Base-by-base conservation (phyloP, 1,284 basidiomycete genomes). In the Cryptococcus sp. region DNA sequence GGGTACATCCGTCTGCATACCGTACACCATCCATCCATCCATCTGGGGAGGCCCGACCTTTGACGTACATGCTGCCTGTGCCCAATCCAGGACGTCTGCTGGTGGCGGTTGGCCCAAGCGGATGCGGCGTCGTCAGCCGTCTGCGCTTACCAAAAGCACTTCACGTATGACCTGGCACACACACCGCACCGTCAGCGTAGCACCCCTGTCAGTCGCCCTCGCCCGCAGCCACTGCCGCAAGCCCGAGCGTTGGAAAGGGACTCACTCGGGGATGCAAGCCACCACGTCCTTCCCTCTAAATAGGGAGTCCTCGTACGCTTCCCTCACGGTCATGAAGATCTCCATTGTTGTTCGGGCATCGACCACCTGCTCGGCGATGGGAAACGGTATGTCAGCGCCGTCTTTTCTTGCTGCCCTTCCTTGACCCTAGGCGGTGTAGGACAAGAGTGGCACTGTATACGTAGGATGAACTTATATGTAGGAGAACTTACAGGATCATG, bases 401-500 rank as follows among this genome's bases (percentile, higher is more conserved):
- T 21, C 21, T 24, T 23, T 15, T 18, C 15, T 28, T 12, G n/a
- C 18, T 43, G 4, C 12, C n/a, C 12, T 6, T 42, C 21, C 43
- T 24, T 24, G 16, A 35, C n/a, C n/a, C n/a, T n/a, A n/a, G n/a
- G n/a, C n/a, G n/a, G n/a, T n/a, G n/a, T n/a, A n/a, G n/a, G n/a
- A n/a, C n/a, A n/a, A n/a, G n/a, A n/a, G n/a, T n/a, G n/a, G n/a
- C n/a, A n/a, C n/a, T n/a, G n/a, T n/a, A n/a, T n/a, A n/a, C n/a
- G n/a, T n/a, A n/a, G 45, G n/a, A 11, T 46, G 33, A 33, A 37
- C 1, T 28, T 24, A 18, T 5, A 38, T 24, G 0, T 38, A 44
- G 23, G 37, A 8, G 9, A 13, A 63, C 76, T 46, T 48, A 78
- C 77, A 6, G 78, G 78, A 54, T 65, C 68, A 62, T 79, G 78